phyloP scores from a whole-genome alignment of 2,329 filamentous ascomycete species.

The Sarocladium brachiariae region DNA sequence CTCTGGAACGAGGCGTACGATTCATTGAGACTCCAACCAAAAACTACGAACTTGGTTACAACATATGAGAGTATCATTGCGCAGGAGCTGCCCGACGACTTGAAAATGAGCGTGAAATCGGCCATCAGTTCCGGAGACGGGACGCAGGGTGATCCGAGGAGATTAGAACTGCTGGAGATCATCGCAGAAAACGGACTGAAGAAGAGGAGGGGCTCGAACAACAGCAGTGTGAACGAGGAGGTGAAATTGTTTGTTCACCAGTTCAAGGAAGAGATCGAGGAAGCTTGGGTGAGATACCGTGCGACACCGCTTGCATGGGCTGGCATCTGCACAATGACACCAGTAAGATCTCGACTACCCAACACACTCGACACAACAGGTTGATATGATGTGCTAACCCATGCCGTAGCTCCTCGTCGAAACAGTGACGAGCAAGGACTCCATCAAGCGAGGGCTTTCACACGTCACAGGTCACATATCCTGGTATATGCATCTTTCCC shows the following conservation, averaged over 20 bases:
- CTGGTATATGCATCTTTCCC: constrained; percentile 27
- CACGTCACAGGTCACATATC: constrained; percentile 26
- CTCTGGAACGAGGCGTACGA: constrained; percentile 31
- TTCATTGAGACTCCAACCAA: constrained; percentile 21
- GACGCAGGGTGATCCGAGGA: constrained; percentile 17
- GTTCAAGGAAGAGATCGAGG: constrained; percentile 21
- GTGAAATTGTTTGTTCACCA: constrained; percentile 22
- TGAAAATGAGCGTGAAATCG: constrained; percentile 24
- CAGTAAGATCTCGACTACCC: constrained; percentile 19
- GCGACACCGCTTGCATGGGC: constrained; percentile 27
- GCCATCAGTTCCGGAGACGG: constrained; percentile 13
- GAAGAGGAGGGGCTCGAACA: constrained; percentile 21
- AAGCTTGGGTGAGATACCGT: constrained; percentile 19
- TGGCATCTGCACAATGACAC: constrained; percentile 30
- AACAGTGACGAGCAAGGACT: constrained; percentile 25
- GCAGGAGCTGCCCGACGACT: constrained; percentile 25
- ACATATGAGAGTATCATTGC: constrained; percentile 30
- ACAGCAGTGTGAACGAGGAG: constrained; percentile 21
- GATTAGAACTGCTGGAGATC: constrained; percentile 20
- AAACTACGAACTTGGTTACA: constrained; percentile 23
- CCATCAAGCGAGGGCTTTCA: constrained; percentile 23
- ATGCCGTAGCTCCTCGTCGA: constrained; percentile 26
- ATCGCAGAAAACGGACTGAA: constrained; percentile 24
- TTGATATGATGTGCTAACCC: no score
- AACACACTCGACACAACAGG: neutral